phyloP scores from a whole-genome alignment of 2,329 filamentous ascomycete genomes.

The Beauveria asiatica region DNA sequence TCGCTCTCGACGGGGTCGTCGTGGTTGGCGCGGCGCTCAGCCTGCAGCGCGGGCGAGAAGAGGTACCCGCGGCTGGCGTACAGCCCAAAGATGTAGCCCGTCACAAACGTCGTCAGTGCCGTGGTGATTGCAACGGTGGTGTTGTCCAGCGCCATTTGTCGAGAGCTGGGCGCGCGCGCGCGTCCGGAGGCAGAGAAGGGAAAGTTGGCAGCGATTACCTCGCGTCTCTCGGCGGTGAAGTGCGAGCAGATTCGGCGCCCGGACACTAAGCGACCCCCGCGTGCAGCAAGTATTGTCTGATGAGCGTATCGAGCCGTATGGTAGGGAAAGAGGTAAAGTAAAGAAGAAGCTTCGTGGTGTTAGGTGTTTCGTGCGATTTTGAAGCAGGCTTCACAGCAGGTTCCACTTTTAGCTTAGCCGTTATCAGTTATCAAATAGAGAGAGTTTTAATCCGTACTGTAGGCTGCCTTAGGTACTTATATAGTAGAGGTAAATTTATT shows the following conservation, averaged over 20 bases:
- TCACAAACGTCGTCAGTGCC: conserved; percentile 62
- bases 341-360: neutral
- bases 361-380: neutral
- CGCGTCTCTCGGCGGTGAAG: neutral
- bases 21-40: conserved; percentile 48
- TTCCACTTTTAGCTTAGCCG: conserved; percentile 7
- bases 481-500: too few species aligned
- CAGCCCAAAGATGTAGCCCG: conserved; percentile 74
- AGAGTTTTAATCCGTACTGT: too few species aligned
- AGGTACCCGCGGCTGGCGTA: conserved; percentile 58
- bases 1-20: conserved; percentile 59
- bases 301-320: neutral
- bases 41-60: conserved; percentile 44
- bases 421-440: too few species aligned
- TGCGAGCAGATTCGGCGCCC: neutral
- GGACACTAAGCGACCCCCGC: too few species aligned
- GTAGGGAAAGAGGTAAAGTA: neutral
- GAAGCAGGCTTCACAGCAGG: neutral
- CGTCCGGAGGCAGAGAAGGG: neutral
- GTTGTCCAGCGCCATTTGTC: conserved; percentile 32
- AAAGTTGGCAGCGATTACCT: neutral
- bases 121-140: conserved; percentile 62
- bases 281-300: neutral
- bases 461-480: too few species aligned
- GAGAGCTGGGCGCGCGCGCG: conserved; percentile 4